Conservation (phyloP, 2,329 filamentous ascomycete species). For the Didymella glomerata region DNA sequence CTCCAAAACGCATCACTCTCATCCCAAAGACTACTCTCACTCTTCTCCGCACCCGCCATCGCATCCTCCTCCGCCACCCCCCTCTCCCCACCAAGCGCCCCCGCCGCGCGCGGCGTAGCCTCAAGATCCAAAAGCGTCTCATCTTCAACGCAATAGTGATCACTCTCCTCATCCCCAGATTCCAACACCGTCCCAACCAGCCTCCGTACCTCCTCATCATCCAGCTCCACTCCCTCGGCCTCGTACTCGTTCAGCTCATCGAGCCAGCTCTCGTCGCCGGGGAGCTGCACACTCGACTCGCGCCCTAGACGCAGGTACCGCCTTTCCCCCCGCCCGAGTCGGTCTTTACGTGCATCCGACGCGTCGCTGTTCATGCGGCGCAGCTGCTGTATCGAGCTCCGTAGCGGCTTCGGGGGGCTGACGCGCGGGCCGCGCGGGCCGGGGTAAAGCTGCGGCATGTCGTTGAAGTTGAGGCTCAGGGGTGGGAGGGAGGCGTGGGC, state of each 20-base stretch:
- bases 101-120: constrained; percentile 8
- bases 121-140: constrained; percentile 7
- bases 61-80: constrained; percentile 1
- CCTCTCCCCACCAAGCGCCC: neutral
- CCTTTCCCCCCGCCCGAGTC: constrained; percentile 41
- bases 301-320: constrained; percentile 54
- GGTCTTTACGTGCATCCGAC: constrained; percentile 25
- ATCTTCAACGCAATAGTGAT: constrained; percentile 17
- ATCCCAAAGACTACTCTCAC: constrained; percentile 13
- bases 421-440: constrained; percentile 42
- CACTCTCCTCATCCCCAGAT: constrained; percentile 36
- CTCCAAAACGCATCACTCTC: constrained; percentile 22
- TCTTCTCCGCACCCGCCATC: neutral
- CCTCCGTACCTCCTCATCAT: constrained; percentile 31
- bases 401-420: constrained; percentile 49
- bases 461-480: constrained; percentile 33
- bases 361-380: constrained; percentile 57
- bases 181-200: constrained; percentile 35
- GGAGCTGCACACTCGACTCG: constrained; percentile 43
- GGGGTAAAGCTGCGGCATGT: constrained; percentile 34
- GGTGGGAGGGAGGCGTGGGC: constrained; percentile 31
- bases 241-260: constrained; percentile 33
- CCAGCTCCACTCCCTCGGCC: constrained; percentile 25
- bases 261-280: constrained; percentile 44
- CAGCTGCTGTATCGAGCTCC: constrained; percentile 51